Conservation (phyloP, 2,329 filamentous ascomycete species). For the Fusarium caatingaense region DNA sequence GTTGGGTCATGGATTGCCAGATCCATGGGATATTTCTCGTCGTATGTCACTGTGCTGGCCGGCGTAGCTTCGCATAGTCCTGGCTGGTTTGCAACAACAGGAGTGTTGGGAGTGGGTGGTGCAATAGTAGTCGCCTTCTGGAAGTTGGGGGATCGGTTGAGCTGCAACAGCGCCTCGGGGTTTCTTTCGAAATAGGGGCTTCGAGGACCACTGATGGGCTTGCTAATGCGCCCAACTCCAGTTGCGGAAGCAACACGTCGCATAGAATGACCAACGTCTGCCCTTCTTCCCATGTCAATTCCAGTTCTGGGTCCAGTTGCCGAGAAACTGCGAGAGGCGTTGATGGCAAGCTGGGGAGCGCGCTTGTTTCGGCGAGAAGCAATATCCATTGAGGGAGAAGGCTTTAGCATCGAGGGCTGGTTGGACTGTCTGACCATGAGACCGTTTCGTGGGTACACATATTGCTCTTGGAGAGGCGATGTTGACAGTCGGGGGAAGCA, state of each 20-base stretch:
- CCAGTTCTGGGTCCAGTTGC: slow-evolving; percentile 59
- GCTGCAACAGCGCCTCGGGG: slow-evolving; percentile 58
- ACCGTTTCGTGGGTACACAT: slow-evolving; percentile 31
- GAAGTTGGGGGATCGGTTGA: slow-evolving; percentile 57
- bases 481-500: slow-evolving; percentile 38
- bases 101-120: slow-evolving; percentile 63
- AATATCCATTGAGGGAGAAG: slow-evolving; percentile 64
- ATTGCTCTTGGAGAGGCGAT: slow-evolving; percentile 37
- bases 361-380: slow-evolving; percentile 63
- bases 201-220: slow-evolving; percentile 48
- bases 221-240: slow-evolving; percentile 53
- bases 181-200: slow-evolving; percentile 58
- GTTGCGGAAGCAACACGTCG: slow-evolving; percentile 65
- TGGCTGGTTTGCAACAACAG: slow-evolving; percentile 54
- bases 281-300: slow-evolving; percentile 58
- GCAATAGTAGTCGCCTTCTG: slow-evolving; percentile 56
- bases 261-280: slow-evolving; percentile 61
- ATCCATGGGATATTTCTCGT: slow-evolving; percentile 48
- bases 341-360: slow-evolving; percentile 59
- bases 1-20: slow-evolving; percentile 55
- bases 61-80: slow-evolving; percentile 55
- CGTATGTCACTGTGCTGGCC: slow-evolving; percentile 49
- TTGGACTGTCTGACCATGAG: slow-evolving; percentile 30
- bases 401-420: slow-evolving; percentile 54
- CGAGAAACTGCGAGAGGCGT: slow-evolving; percentile 58